A percentile compares a stretch with the other conserved stretches of the same genome.
phyloP scores from a whole-genome alignment of 1,284 basidiomycete species.

The Leccinum fallax region DNA sequence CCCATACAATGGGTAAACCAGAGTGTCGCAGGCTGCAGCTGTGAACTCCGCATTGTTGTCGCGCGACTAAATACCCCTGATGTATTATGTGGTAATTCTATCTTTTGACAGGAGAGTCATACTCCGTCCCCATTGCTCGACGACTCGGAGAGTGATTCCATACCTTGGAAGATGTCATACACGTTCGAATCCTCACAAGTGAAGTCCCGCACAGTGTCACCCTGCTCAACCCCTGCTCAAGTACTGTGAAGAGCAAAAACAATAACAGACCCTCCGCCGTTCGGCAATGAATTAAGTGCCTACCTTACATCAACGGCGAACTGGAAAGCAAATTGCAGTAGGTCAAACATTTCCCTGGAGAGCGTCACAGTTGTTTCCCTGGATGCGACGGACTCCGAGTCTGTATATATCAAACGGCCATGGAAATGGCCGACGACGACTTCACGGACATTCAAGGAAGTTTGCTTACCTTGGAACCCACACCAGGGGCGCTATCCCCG shows the following conservation, averaged over 20 bases:
- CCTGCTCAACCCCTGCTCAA: neutral
- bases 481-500: constrained; percentile 1
- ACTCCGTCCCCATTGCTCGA: neutral
- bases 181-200: neutral
- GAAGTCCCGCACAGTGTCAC: neutral
- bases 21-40: neutral
- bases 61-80: neutral
- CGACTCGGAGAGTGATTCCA: neutral
- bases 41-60: no score
- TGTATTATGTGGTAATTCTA: neutral
- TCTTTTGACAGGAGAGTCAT: neutral
- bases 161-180: neutral
- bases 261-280: neutral
- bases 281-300: neutral
- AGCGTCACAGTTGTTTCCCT: constrained; percentile 3
- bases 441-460: neutral
- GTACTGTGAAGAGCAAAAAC: constrained; percentile 1
- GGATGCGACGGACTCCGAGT: neutral
- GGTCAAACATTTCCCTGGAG: neutral
- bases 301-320: constrained; percentile 1
- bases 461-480: constrained; percentile 3
- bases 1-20: neutral
- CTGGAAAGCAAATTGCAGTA: neutral
- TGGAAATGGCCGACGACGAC: neutral
- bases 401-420: neutral